These are phyloP conservation scores for Xylaria sp. DNA, from an alignment of 2,329 filamentous ascomycete species.

Conservation along the genomic window DNA sequence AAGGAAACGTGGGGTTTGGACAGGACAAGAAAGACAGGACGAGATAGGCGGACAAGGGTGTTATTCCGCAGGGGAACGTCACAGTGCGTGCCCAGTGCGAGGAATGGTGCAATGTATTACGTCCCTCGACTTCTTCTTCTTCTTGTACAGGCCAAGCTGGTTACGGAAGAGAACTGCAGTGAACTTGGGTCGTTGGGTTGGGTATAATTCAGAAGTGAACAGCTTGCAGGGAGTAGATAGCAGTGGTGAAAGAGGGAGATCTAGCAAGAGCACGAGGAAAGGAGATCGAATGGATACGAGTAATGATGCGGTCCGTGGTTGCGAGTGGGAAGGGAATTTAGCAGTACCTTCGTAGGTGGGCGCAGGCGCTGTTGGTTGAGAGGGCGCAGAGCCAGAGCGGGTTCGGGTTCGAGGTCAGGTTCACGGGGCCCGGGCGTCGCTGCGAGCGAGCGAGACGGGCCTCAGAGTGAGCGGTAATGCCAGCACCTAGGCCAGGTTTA, in stretches of 20 bases:
- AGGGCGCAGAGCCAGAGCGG: too few relatives aligned
- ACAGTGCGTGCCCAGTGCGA: background rate
- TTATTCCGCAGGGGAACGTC: background rate
- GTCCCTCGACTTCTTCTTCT: background rate
- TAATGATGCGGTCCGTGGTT: constrained; percentile 4
- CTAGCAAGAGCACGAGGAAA: constrained; percentile 23
- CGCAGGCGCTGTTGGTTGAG: constrained; percentile 19
- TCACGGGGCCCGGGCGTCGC: constrained; percentile 12
- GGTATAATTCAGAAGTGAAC: constrained; percentile 12
- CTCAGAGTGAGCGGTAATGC: background rate
- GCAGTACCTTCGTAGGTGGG: constrained; percentile 12
- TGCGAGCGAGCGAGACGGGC: background rate
- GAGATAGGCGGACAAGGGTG: background rate
- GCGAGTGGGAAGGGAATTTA: constrained; percentile 9
- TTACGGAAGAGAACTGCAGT: background rate
- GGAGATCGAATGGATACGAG: constrained; percentile 16
- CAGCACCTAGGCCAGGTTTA: background rate
- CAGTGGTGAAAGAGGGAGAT: constrained; percentile 10
- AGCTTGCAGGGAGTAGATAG: constrained; percentile 3
- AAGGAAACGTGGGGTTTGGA: constrained; percentile 11
- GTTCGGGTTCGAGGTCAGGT: background rate
- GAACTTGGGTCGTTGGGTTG: background rate
- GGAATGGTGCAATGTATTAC: background rate
- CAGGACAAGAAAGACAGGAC: background rate
- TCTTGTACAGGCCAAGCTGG: background rate